phyloP scores from a whole-genome alignment of 768 basidiomycete species.

The Boletus vinaceobasis region DNA sequence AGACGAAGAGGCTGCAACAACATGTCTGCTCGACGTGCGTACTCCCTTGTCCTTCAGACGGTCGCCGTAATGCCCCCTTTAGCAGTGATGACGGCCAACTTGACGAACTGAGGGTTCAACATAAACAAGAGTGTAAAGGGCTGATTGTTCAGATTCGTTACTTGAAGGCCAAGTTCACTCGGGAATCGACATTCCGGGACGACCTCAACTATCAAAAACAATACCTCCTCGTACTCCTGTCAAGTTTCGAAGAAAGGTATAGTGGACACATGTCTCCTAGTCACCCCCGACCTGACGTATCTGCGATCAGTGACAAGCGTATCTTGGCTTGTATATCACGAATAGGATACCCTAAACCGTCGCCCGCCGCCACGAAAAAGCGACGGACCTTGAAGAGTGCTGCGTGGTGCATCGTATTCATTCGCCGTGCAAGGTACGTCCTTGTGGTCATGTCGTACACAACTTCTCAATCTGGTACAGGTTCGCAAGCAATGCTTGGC shows the following conservation, averaged over 20 bases:
- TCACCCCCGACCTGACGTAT: constrained; percentile 1
- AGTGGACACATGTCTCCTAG: not conserved
- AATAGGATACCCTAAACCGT: constrained; percentile 61
- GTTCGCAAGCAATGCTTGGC: constrained; percentile 60
- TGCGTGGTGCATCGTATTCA: constrained; percentile 59
- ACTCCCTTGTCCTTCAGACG: not conserved
- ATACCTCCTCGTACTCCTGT: constrained; percentile 75
- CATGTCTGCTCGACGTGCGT: constrained; percentile 64
- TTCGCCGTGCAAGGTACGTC: constrained; percentile 60
- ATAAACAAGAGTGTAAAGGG: constrained; percentile 87
- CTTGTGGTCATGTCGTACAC: not conserved
- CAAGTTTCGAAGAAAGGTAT: constrained; percentile 69
- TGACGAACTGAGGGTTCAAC: constrained; percentile 54
- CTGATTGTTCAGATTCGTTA: constrained; percentile 88
- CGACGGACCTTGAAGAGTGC: constrained; percentile 53
- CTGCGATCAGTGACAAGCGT: constrained; percentile 52
- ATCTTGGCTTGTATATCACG: constrained; percentile 73
- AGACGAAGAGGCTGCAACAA: constrained; percentile 37
- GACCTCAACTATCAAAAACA: constrained; percentile 84
- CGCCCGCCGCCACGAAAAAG: constrained; percentile 38
- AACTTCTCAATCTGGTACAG: constrained; percentile 35
- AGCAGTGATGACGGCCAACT: constrained; percentile 54
- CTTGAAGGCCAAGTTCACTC: constrained; percentile 85
- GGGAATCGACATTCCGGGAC: constrained; percentile 77
- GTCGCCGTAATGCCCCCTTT: not conserved